Evolutionary conservation across 2,329 filamentous ascomycete genomes (phyloP).

Genomic region (Alternaria conjuncta): DNA sequence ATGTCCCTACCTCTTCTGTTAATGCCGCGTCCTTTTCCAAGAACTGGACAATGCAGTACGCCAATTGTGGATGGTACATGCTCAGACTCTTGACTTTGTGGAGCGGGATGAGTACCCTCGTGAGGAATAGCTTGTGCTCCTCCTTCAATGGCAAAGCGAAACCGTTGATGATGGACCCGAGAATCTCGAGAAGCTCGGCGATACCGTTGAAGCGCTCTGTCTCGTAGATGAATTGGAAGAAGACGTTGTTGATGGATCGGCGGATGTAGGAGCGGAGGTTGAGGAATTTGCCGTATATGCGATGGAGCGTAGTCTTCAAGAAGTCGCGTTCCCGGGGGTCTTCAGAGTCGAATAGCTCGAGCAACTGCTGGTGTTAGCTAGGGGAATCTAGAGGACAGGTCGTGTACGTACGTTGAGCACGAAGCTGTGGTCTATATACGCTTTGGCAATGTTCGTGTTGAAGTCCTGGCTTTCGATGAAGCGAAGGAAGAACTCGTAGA

Average conservation of each 20-base stretch:
- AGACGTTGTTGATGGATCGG: conserved; percentile 99
- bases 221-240: conserved; percentile 99
- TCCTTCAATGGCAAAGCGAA: conserved; percentile 97
- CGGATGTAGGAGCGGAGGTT: conserved; percentile 97
- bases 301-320: conserved; percentile 94
- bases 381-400: neutral
- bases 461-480: conserved; percentile 99
- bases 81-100: conserved; percentile 99
- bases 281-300: conserved; percentile 98
- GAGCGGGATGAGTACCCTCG: conserved; percentile 86
- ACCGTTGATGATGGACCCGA: conserved; percentile 98
- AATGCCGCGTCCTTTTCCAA: conserved; percentile 95
- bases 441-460: conserved; percentile 99
- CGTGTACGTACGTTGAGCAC: conserved; percentile 71
- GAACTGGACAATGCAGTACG: conserved; percentile 99
- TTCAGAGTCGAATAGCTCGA: conserved; percentile 98
- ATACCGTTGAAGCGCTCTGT: conserved; percentile 99
- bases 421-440: conserved; percentile 98
- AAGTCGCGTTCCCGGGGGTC: conserved; percentile 97
- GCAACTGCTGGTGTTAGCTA: conserved; percentile 61
- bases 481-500: conserved; percentile 98
- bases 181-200: conserved; percentile 92
- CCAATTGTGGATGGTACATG: conserved; percentile 99
- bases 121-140: conserved; percentile 98
- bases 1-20: conserved; percentile 82